These are phyloP conservation scores for Blastocystis sp. DNA, from an alignment of 352 stramenopile species.

Conservation along the genomic window DNA sequence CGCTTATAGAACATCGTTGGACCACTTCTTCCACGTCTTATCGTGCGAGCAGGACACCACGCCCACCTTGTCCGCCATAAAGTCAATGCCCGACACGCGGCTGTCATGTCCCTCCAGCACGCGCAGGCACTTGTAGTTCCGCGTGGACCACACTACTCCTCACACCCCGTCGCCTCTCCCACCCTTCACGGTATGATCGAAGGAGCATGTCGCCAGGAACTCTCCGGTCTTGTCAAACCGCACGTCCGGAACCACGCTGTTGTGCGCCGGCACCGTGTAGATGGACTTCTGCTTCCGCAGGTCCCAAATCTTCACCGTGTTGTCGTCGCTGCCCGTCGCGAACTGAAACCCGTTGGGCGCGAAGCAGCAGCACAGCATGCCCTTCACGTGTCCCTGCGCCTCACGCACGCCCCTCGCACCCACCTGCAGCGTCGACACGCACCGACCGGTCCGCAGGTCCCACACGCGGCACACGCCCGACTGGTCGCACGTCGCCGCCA, in stretches of 20 bases:
- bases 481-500: constrained; percentile 83
- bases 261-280: constrained; percentile 86
- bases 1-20: constrained; percentile 74
- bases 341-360: constrained; percentile 73
- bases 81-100: constrained; percentile 84
- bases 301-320: constrained; percentile 86
- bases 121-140: constrained; percentile 82
- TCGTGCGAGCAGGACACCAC: constrained; percentile 85
- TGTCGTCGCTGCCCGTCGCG: constrained; percentile 83
- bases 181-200: constrained; percentile 81
- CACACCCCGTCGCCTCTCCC: background rate
- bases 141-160: constrained; percentile 80
- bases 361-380: constrained; percentile 45
- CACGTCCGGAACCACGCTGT: constrained; percentile 82
- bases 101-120: constrained; percentile 84
- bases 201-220: constrained; percentile 83
- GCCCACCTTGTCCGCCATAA: constrained; percentile 82
- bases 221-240: constrained; percentile 79
- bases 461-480: constrained; percentile 83
- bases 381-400: constrained; percentile 43
- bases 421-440: constrained; percentile 72
- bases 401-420: constrained; percentile 69
- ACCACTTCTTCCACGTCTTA: constrained; percentile 87
- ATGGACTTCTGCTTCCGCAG: constrained; percentile 82
- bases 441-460: constrained; percentile 84